Evolutionary conservation across 352 stramenopile species (phyloP).

Genomic region (Pythium sukuiense): DNA sequence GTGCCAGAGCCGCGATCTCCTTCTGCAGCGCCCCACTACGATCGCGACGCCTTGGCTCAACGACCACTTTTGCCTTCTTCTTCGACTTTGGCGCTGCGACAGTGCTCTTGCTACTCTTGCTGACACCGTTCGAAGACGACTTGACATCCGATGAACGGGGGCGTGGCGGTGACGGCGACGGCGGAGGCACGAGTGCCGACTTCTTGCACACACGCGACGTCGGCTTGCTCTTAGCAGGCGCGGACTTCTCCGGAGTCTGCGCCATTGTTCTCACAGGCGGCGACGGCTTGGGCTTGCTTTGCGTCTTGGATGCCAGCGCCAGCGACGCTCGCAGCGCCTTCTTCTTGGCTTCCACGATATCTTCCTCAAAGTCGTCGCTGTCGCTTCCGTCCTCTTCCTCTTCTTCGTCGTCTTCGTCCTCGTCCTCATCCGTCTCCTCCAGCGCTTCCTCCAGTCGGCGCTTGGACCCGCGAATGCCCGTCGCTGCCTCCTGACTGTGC

Average conservation of each 20-base stretch:
- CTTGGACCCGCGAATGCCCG: conserved; percentile 1
- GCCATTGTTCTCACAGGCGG: background rate
- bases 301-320: conserved; percentile 2
- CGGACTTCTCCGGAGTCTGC: background rate
- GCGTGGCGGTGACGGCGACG: conserved; percentile 10
- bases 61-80: background rate
- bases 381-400: conserved; percentile 1
- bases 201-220: conserved; percentile 10
- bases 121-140: background rate
- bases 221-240: conserved; percentile 1
- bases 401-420: conserved; percentile 8
- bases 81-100: conserved; percentile 1
- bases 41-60: background rate
- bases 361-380: conserved; percentile 37
- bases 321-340: conserved; percentile 20
- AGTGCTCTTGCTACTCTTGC: background rate
- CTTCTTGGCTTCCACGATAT: conserved; percentile 26
- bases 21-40: background rate
- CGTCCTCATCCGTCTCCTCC: conserved; percentile 6
- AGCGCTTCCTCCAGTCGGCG: conserved; percentile 5
- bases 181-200: background rate
- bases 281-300: background rate
- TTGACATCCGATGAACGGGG: conserved; percentile 10
- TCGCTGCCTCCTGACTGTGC: background rate
- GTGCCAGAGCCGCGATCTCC: conserved; percentile 1